Percentiles rank a stretch among this genome's conserved stretches.
Evolutionary conservation across 2,329 filamentous ascomycete genomes (phyloP).

Genomic region (Alternaria postmessia): DNA sequence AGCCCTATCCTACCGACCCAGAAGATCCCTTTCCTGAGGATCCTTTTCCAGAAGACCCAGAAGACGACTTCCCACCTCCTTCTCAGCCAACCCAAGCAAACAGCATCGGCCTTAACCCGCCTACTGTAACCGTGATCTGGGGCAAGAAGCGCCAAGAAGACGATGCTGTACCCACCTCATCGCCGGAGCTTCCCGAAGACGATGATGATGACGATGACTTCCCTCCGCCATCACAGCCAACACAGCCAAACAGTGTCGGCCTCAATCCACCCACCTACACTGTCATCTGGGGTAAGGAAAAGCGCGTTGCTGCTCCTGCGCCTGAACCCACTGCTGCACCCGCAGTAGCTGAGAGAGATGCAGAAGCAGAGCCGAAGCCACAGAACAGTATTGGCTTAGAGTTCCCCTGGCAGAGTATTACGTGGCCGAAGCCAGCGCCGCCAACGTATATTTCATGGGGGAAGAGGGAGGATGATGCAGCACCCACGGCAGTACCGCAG

Average conservation of each 20-base stretch:
- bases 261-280: conserved; percentile 19
- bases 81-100: conserved; percentile 19
- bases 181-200: conserved; percentile 7
- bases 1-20: conserved; percentile 18
- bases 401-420: conserved; percentile 4
- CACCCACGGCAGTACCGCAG: not conserved
- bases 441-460: conserved; percentile 24
- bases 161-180: not conserved
- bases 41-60: conserved; percentile 14
- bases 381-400: conserved; percentile 10
- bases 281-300: conserved; percentile 22
- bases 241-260: conserved; percentile 17
- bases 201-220: conserved; percentile 3
- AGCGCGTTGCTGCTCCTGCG: not conserved
- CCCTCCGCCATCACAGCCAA: not conserved
- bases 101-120: conserved; percentile 18
- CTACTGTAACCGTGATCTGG: conserved; percentile 23
- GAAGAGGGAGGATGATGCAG: conserved; percentile 16
- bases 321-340: not conserved
- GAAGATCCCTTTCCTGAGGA: conserved; percentile 21
- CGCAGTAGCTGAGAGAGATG: not conserved
- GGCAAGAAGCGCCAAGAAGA: conserved; percentile 24
- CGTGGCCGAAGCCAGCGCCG: conserved; percentile 11
- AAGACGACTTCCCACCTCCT: conserved; percentile 12
- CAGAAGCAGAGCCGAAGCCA: conserved; percentile 8